phyloP scores from a whole-genome alignment of 1,139 yeast species.

The Entelexis paramagnoliae region DNA sequence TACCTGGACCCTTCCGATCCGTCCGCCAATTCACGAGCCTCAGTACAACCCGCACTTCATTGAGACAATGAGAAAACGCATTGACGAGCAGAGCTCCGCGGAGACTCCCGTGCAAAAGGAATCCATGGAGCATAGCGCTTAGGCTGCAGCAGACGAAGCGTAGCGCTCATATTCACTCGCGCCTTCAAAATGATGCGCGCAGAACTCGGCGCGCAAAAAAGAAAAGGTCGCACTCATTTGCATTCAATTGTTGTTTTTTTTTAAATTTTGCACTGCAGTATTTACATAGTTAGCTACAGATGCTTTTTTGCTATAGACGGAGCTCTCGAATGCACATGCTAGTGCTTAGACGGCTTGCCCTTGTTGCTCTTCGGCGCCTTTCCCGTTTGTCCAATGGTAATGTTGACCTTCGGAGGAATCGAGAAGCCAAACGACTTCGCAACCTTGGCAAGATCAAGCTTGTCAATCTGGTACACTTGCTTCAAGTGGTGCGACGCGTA shows the following conservation, averaged over 20 bases:
- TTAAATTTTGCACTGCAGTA: no score
- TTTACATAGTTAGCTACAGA: neutral
- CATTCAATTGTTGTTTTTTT: neutral
- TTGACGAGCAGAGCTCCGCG: neutral
- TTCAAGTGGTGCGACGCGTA: conserved; percentile 93
- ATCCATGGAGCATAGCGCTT: neutral
- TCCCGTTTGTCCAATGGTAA: conserved; percentile 56
- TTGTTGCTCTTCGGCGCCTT: conserved; percentile 9
- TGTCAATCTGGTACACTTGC: conserved; percentile 91
- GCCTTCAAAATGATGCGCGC: no score
- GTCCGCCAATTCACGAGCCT: conserved; percentile 23
- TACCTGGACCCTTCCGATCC: conserved; percentile 33
- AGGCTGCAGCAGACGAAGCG: neutral
- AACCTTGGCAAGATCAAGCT: conserved; percentile 84
- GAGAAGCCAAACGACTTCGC: conserved; percentile 93
- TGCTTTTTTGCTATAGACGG: neutral
- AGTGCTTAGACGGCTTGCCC: neutral
- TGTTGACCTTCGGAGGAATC: conserved; percentile 93
- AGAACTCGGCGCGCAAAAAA: no score
- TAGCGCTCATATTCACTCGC: no score
- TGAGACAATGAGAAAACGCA: neutral
- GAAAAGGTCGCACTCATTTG: no score
- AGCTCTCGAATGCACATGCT: neutral
- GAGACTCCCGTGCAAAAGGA: neutral
- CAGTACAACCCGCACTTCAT: conserved; percentile 7